Conservation (phyloP, 176 grass and related monocot species). For the Olyra latifolia region DNA sequence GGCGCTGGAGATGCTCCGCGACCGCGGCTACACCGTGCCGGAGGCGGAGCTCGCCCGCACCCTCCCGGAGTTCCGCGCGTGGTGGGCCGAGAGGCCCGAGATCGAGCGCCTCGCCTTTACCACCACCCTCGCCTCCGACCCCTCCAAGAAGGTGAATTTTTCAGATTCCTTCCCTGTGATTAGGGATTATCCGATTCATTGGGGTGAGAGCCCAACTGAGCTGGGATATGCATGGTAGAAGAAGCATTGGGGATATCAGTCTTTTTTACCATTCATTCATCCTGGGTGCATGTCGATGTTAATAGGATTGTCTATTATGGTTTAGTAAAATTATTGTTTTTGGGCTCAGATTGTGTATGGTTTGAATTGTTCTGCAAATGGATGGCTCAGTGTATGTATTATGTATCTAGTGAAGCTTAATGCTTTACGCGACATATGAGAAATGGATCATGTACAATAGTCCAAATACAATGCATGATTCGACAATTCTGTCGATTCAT, state of each 20-base stretch:
- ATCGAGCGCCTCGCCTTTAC: constrained; percentile 57
- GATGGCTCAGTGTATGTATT: constrained; percentile 10
- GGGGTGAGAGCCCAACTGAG: neutral
- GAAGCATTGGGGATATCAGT: neutral
- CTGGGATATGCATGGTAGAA: neutral
- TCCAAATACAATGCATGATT: neutral
- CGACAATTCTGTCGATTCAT: neutral
- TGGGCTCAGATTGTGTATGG: neutral
- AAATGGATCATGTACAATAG: neutral
- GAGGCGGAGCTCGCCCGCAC: constrained; percentile 51
- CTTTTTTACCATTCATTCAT: neutral
- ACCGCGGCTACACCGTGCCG: constrained; percentile 64
- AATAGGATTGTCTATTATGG: neutral
- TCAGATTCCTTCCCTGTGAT: neutral
- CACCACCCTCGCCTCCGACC: constrained; percentile 48
- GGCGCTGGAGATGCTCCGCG: constrained; percentile 81
- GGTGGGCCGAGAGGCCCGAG: constrained; percentile 45
- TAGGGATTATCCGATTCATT: neutral
- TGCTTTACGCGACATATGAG: neutral
- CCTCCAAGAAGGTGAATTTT: constrained; percentile 55
- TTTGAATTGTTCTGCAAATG: neutral
- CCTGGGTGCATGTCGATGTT: neutral
- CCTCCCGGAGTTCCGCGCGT: constrained; percentile 75
- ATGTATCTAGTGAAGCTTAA: neutral
- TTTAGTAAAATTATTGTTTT: neutral